Evolutionary conservation across 257 asterid species (phyloP).

Genomic region (Solanum virginianum): DNA sequence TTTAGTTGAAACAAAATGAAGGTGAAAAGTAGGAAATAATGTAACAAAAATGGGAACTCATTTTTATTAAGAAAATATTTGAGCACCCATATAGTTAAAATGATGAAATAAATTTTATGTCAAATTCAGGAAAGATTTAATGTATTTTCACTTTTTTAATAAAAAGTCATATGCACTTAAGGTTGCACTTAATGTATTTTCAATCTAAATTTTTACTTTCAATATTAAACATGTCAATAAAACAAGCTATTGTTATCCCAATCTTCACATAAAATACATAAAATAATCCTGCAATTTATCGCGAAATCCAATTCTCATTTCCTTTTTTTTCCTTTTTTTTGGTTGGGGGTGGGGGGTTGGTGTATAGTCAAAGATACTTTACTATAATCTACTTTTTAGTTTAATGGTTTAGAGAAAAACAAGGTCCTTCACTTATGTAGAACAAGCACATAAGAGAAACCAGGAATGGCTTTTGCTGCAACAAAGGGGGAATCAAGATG

Average conservation of each 20-base stretch:
- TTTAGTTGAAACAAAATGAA: background rate
- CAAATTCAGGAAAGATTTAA: no score
- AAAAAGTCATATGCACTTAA: no score
- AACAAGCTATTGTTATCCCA: background rate
- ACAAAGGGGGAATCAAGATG: background rate
- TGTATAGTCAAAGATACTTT: background rate
- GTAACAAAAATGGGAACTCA: background rate
- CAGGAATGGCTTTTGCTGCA: background rate
- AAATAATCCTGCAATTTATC: background rate
- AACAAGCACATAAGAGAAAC: background rate
- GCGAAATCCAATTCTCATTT: no score
- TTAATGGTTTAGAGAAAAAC: background rate
- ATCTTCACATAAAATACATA: background rate
- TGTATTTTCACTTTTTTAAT: no score
- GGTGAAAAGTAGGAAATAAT: background rate
- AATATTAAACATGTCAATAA: rapidly evolving
- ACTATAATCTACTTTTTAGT: background rate
- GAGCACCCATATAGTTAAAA: no score
- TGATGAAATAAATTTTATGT: no score
- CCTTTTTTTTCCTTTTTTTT: no score
- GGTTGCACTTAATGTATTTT: no score
- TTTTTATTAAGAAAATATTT: no score
- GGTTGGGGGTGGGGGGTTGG: no score
- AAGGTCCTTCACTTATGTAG: background rate
- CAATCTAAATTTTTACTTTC: background rate